Conservation (phyloP, 495 filamentous ascomycete species). For the Rhypophila decipiens region DNA sequence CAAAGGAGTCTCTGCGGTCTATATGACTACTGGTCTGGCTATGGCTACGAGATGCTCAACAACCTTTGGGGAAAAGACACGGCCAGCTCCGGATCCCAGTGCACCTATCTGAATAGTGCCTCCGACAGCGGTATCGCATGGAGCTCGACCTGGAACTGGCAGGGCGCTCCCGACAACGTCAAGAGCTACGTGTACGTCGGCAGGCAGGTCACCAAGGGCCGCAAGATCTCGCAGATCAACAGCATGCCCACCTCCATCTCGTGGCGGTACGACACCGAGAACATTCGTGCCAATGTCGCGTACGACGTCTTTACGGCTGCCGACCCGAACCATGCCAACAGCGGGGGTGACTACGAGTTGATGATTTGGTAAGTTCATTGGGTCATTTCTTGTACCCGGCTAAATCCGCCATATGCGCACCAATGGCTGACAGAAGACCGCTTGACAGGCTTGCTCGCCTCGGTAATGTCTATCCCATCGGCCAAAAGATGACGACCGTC, state of each 20-base stretch:
- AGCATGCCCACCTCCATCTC: constrained; percentile 32
- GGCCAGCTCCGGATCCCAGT: constrained; percentile 34
- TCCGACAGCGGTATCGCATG: constrained; percentile 27
- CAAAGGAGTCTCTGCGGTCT: constrained; percentile 30
- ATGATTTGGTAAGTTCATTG: constrained; percentile 46
- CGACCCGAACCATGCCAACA: constrained; percentile 38
- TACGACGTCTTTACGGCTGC: constrained; percentile 45
- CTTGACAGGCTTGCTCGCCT: constrained; percentile 26
- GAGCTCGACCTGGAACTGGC: constrained; percentile 40
- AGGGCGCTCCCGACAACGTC: constrained; percentile 32
- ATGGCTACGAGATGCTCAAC: constrained; percentile 40
- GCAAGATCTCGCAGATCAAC: constrained; percentile 24
- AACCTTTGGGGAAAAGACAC: constrained; percentile 38
- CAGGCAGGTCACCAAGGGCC: constrained; percentile 22
- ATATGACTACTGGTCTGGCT: constrained; percentile 27
- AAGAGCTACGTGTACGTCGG: constrained; percentile 42
- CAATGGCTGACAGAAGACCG: too few species aligned
- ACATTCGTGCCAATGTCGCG: constrained; percentile 38
- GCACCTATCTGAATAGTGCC: constrained; percentile 31
- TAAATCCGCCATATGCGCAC: too few species aligned
- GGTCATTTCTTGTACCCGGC: too few species aligned
- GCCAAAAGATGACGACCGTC: constrained; percentile 23
- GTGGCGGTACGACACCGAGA: constrained; percentile 35
- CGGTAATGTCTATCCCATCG: constrained; percentile 36
- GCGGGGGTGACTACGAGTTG: constrained; percentile 42